Conservation (phyloP, 495 filamentous ascomycete genomes). For the Xylaria intraflava region DNA sequence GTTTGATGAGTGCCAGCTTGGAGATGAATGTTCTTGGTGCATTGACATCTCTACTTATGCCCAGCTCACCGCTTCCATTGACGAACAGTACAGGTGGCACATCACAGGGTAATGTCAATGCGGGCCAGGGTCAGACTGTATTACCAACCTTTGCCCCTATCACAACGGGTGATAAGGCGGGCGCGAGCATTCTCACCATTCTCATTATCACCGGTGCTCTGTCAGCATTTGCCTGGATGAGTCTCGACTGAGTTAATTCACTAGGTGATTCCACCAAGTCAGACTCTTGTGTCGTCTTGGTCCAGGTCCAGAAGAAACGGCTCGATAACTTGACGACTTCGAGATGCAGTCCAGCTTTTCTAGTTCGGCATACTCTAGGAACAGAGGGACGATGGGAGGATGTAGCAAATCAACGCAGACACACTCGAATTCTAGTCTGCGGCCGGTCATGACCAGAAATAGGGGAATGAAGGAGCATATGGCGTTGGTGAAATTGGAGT, state of each 20-base stretch:
- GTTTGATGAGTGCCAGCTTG: conserved; percentile 43
- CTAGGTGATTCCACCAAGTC: neutral
- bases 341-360: neutral
- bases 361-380: neutral
- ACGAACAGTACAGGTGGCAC: conserved; percentile 56
- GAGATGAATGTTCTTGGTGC: conserved; percentile 42
- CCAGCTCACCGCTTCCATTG: conserved; percentile 35
- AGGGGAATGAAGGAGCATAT: conserved; percentile 4
- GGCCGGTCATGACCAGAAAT: neutral
- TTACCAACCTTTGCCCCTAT: conserved; percentile 30
- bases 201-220: conserved; percentile 32
- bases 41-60: conserved; percentile 24
- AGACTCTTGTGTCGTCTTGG: neutral
- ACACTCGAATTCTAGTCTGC: conserved; percentile 7
- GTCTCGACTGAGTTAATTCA: conserved; percentile 18
- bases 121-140: conserved; percentile 34
- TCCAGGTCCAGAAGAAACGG: neutral
- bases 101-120: conserved; percentile 55
- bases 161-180: conserved; percentile 56
- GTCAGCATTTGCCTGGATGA: conserved; percentile 45
- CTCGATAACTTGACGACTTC: neutral
- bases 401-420: neutral
- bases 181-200: conserved; percentile 58
- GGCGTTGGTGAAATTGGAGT: conserved; percentile 6
- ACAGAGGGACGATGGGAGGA: neutral